Evolutionary conservation across 2,329 filamentous ascomycete genomes (phyloP), one percentile per base, ranked within the genome.

Genomic region (Simplicillium sp.): DNA sequence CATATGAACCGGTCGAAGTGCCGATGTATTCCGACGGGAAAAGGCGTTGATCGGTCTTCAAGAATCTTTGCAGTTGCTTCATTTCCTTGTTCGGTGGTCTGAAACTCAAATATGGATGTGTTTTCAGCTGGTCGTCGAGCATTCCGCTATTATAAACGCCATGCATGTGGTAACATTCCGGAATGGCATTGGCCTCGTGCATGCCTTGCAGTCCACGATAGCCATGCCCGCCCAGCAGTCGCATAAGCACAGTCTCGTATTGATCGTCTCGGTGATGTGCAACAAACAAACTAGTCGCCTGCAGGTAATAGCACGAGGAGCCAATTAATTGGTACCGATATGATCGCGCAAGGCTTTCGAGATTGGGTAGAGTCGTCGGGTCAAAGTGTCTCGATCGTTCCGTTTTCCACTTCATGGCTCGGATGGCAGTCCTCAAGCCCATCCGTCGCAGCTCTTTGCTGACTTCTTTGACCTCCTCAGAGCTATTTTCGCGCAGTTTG

Each of bases 191-290:
- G 14, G 74, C 67, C 3, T 66, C 51, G 9, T 70, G 71, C 51
- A 94, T 92, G 3, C 84, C 87, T 13, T 71, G 66, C 25, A 95
- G 65, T 0, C 86, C 88, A n/a, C 73, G 66, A n/a, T 76, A 75
- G 3, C 74, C 66, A 51, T 87, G 83, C 0, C 82, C 80, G 3
- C 69, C 67, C 8, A 82, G 61, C 29, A 97, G 60, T 34, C 92
- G 76, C 80, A 88, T 84, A 37, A 97, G 62, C 4, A 94, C 71
- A 0, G 89, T 96, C 64, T 98, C 92, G 42, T 88, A 84, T 54
- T 92, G 87, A 53, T 98, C 92, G 53, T 96, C 89, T 46, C 75
- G 69, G 57, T 98, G 92, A 56, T 98, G 92, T 4, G 82, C 92
- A 20, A 94, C 66, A 32, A 96, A 72, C 2, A 97, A 58, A 15